Percentiles rank a stretch among this genome's conserved stretches.
These are phyloP conservation scores for Cyberlindnera xishuangbannaensis DNA, from an alignment of 805 yeast genomes.

Conservation along the genomic window DNA sequence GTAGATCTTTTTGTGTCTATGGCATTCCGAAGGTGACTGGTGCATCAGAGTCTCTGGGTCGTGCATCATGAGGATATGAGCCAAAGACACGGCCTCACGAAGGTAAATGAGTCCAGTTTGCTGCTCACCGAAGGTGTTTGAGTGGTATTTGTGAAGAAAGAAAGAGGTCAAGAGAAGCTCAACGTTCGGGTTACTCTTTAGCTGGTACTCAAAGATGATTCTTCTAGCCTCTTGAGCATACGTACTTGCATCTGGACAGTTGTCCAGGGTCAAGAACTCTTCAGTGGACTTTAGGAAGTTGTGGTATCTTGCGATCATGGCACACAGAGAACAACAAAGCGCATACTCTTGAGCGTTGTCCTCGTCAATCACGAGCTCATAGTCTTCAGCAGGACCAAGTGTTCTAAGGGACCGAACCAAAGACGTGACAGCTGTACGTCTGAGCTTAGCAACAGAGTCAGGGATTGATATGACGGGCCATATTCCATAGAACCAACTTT, in stretches of 20 bases:
- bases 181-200: constrained; percentile 13
- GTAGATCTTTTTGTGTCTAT: constrained; percentile 21
- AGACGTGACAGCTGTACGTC: constrained; percentile 1
- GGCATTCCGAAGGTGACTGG: constrained; percentile 14
- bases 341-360: constrained; percentile 17
- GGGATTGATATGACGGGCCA: constrained; percentile 23
- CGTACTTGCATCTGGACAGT: constrained; percentile 16
- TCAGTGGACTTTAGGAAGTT: constrained; percentile 19
- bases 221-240: constrained; percentile 22
- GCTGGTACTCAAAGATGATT: constrained; percentile 15
- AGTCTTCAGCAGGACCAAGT: constrained; percentile 2
- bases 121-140: constrained; percentile 16
- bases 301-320: constrained; percentile 19
- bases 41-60: constrained; percentile 13
- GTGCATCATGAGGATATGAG: constrained; percentile 20
- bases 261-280: constrained; percentile 12
- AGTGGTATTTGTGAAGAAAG: constrained; percentile 20
- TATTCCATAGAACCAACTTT: constrained; percentile 24
- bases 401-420: constrained; percentile 6
- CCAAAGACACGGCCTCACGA: constrained; percentile 21
- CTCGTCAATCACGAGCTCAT: constrained; percentile 6
- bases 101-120: constrained; percentile 17
- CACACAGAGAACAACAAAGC: constrained; percentile 21
- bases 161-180: constrained; percentile 16
- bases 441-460: constrained; percentile 12